Evolutionary conservation across 2,329 filamentous ascomycete species (phyloP).

Genomic region (Colletotrichum sp.): DNA sequence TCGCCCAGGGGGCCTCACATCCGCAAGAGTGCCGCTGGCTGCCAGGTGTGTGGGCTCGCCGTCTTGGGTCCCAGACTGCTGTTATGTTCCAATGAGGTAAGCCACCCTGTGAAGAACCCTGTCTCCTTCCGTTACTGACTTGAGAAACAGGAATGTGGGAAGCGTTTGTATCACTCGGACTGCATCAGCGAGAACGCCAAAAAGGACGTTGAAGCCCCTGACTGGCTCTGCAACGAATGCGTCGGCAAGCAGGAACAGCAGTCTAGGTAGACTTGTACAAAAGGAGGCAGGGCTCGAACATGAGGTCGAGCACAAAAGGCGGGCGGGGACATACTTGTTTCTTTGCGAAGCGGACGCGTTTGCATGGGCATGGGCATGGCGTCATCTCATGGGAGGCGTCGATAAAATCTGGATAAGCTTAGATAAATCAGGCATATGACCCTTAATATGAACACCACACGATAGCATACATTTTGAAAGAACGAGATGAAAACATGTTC

Average conservation of each 20-base stretch:
- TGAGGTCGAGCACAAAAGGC: background rate
- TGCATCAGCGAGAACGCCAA: slow-evolving; percentile 41
- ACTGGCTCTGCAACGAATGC: slow-evolving; percentile 21
- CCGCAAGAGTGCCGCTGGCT: slow-evolving; percentile 50
- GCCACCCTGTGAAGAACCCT: slow-evolving; percentile 10
- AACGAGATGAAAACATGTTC: background rate
- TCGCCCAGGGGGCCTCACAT: slow-evolving; percentile 39
- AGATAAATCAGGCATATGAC: background rate
- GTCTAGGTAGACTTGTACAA: background rate
- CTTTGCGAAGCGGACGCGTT: slow-evolving; percentile 6
- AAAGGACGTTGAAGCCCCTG: slow-evolving; percentile 38
- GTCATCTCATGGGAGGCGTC: background rate
- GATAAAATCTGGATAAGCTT: background rate
- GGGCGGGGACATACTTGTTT: background rate
- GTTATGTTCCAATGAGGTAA: slow-evolving; percentile 56
- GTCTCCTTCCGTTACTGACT: background rate
- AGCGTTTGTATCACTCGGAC: slow-evolving; percentile 52
- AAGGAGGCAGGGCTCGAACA: background rate
- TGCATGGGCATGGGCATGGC: slow-evolving; percentile 10
- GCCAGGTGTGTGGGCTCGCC: slow-evolving; percentile 51
- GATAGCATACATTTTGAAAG: background rate
- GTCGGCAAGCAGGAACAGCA: background rate
- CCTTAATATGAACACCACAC: background rate
- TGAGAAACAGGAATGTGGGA: slow-evolving; percentile 41
- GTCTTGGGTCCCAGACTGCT: slow-evolving; percentile 53